Evolutionary conservation across 2,329 filamentous ascomycete species (phyloP), one percentile per base, ranked within the genome.

Genomic region (Xylaria sp.): DNA sequence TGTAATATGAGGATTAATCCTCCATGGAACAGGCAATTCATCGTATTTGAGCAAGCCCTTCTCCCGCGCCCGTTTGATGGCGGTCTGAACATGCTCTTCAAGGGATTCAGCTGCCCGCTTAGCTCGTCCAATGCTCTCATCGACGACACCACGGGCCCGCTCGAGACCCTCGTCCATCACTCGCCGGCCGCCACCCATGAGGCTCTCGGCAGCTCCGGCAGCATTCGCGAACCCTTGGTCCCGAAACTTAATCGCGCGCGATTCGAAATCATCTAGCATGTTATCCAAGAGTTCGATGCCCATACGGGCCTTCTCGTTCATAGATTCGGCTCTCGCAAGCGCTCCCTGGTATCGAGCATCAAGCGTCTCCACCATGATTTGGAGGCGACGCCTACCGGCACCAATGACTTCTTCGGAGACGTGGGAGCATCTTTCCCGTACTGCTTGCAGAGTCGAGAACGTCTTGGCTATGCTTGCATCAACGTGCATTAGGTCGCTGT

Each of bases 351-450:
- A 99, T 67, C 92, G 86, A 28, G 85, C 84, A 76, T 99, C 95
- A 14, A 99, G 82, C 0, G 93, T 97, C 71, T 98, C 94, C 35
- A 99, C 92, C 80, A 98, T 89, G 61, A 98, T 87, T 67, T 92
- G 91, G 63, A 96, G 88, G 64, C 93, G 87, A 67, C 92, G 87
- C 55, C 92, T 89, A 21, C 95, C 94, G 38, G 91, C 92, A 60
- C 93, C 95, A 69, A 98, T 87, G 49, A 97, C 86, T 73, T 95
- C 94, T 65, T 92, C 94, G 0, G 94, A 96, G 19, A 94, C 93
- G 67, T 94, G 88, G 40, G 92, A 92, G 77, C 95, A 99, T 71
- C 92, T 88, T 68, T 92, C 89, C 64, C 94, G 89, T 25, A 99
- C 94, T 7, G 92, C 89, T 72, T 94, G 90, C 1, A 99, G 82